phyloP scores from a whole-genome alignment of 441 rosid species.

The Populus hybrid region DNA sequence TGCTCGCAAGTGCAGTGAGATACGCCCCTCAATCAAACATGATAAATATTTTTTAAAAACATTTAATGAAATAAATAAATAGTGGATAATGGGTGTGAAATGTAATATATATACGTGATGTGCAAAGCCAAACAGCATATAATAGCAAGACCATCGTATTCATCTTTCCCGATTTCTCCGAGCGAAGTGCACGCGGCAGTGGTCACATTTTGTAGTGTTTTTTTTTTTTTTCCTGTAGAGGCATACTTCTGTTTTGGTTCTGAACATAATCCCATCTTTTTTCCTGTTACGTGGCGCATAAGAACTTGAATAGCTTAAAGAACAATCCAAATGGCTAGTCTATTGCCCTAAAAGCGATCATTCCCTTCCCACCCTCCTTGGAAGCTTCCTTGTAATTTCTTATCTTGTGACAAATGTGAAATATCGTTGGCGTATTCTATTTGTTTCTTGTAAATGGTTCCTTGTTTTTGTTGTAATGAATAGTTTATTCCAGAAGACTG shows the following conservation, averaged over 20 bases:
- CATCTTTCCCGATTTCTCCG: too few species aligned
- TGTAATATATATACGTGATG: background rate
- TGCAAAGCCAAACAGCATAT: background rate
- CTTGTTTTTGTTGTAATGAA: background rate
- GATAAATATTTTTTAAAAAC: background rate
- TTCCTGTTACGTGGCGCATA: slow-evolving; percentile 1
- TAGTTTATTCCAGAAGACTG: background rate
- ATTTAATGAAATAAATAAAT: background rate
- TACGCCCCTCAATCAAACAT: background rate
- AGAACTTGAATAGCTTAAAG: background rate
- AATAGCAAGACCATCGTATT: background rate
- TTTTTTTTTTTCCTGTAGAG: background rate
- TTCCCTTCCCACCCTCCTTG: background rate
- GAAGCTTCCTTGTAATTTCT: slow-evolving; percentile 1
- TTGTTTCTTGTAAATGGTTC: background rate
- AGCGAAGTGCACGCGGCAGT: too few species aligned
- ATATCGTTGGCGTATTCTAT: background rate
- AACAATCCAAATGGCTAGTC: slow-evolving; percentile 4
- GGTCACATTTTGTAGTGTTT: too few species aligned
- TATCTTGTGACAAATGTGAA: background rate
- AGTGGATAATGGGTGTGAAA: background rate
- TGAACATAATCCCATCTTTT: background rate
- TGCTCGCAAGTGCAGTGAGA: background rate
- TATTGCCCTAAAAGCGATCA: background rate
- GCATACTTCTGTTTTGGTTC: background rate